These are phyloP conservation scores for Solanum appendiculatum DNA, from an alignment of 257 asterid genomes.

Conservation along the genomic window DNA sequence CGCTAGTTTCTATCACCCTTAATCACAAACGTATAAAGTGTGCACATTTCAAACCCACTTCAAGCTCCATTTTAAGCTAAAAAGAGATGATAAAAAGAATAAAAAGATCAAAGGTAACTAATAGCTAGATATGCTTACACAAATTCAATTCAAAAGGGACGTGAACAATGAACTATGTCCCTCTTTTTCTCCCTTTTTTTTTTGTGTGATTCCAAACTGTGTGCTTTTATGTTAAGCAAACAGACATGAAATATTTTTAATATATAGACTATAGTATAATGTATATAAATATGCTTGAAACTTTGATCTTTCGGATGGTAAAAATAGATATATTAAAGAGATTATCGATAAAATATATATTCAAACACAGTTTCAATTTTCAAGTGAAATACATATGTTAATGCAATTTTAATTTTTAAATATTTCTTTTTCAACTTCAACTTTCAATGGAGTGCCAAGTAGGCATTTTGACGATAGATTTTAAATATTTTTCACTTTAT, in stretches of 20 bases:
- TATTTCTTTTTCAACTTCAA: background rate
- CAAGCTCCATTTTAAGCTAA: background rate
- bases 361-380: background rate
- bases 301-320: background rate
- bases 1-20: background rate
- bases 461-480: background rate
- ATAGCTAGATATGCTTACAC: background rate
- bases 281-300: background rate
- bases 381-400: background rate
- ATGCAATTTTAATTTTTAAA: background rate
- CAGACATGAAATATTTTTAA: background rate
- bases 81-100: background rate
- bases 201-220: background rate
- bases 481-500: background rate
- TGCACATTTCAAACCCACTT: background rate
- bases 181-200: background rate
- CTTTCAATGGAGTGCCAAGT: background rate
- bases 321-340: background rate
- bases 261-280: too few species aligned
- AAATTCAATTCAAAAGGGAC: background rate
- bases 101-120: background rate
- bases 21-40: background rate
- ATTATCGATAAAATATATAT: background rate
- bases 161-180: background rate
- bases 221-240: background rate